phyloP scores from a whole-genome alignment of 148 eudicot genomes.

The Amaranthus cruentus region DNA sequence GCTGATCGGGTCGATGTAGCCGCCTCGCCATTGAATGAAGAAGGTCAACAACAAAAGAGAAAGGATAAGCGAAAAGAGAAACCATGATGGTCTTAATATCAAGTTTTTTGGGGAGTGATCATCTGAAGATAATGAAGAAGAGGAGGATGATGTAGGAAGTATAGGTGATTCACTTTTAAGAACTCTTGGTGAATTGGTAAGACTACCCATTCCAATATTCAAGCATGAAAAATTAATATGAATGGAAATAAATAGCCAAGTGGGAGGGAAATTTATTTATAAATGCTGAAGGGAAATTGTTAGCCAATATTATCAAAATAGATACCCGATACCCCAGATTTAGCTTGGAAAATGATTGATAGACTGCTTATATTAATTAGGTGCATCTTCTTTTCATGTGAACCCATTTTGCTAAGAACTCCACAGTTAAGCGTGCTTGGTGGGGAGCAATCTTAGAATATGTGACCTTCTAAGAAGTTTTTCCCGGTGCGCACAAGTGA shows the following conservation, averaged over 20 bases:
- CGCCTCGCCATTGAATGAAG: conserved; percentile 48
- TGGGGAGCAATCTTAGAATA: no score
- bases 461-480: no score
- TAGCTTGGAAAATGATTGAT: no score
- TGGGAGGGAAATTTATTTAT: neutral
- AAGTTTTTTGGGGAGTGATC: neutral
- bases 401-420: no score
- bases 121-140: conserved; percentile 14
- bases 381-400: no score
- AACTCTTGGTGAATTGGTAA: neutral
- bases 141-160: conserved; percentile 30
- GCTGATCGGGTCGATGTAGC: conserved; percentile 25
- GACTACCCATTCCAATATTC: neutral
- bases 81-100: neutral
- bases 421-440: no score
- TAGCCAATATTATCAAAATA: no score
- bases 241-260: neutral
- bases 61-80: neutral
- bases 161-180: conserved; percentile 3
- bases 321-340: no score
- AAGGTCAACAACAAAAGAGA: conserved; percentile 37
- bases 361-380: no score
- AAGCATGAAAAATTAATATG: neutral
- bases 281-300: neutral
- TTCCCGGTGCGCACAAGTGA: no score